These are phyloP conservation scores for Syncephalastrum sp. DNA, from an alignment of 371 early-diverging fungal genomes.

Conservation along the genomic window DNA sequence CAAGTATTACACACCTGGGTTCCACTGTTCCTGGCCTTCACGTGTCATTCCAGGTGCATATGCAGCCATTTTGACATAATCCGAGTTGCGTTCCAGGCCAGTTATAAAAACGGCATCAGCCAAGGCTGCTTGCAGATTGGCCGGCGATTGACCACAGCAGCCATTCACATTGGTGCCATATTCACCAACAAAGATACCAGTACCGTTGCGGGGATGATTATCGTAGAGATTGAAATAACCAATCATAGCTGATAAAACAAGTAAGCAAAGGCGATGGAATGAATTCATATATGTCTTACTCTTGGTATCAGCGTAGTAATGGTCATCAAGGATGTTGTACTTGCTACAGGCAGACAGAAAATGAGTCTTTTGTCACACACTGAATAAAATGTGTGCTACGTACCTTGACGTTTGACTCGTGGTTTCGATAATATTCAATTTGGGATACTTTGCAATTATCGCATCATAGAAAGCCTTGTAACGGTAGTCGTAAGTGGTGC, in stretches of 20 bases:
- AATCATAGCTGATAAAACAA: slow-evolving; percentile 7
- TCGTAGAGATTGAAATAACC: slow-evolving; percentile 14
- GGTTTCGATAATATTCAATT: slow-evolving; percentile 16
- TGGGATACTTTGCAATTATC: slow-evolving; percentile 18
- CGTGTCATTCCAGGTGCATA: slow-evolving; percentile 26
- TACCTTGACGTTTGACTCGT: slow-evolving; percentile 6
- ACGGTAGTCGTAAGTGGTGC: slow-evolving; percentile 22
- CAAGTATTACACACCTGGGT: slow-evolving; percentile 12
- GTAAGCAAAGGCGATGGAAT: background rate
- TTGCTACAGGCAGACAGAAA: background rate
- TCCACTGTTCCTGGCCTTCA: slow-evolving; percentile 23
- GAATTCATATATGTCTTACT: too few species aligned
- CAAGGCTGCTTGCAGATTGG: slow-evolving; percentile 24
- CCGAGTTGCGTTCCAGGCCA: slow-evolving; percentile 28
- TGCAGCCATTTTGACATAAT: slow-evolving; percentile 23
- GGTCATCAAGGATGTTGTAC: slow-evolving; percentile 18
- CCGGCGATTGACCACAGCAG: slow-evolving; percentile 21
- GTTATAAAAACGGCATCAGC: slow-evolving; percentile 25
- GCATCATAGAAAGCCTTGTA: slow-evolving; percentile 27
- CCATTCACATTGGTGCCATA: slow-evolving; percentile 23
- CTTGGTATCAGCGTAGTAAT: slow-evolving; percentile 15
- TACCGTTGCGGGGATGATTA: slow-evolving; percentile 20
- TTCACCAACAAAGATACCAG: slow-evolving; percentile 24
- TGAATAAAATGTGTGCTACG: too few species aligned
- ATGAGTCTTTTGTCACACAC: too few species aligned